Percentiles rank a stretch among this genome's conserved stretches.
Evolutionary conservation across 257 asterid species (phyloP).

Genomic region (Striga asiatica): DNA sequence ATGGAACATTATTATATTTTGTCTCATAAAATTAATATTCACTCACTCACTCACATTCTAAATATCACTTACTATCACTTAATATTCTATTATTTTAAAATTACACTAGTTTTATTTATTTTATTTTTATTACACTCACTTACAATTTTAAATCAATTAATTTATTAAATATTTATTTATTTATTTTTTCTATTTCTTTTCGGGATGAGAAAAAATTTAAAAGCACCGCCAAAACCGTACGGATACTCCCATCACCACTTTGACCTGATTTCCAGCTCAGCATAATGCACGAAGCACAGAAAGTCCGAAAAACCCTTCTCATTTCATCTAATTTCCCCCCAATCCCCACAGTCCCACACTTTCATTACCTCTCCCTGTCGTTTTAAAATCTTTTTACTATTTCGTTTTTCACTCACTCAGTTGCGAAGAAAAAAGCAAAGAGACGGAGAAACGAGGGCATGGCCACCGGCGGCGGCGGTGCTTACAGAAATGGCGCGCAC

Average conservation of each 20-base stretch:
- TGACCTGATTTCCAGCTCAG: slow-evolving; percentile 14
- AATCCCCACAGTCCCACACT: not conserved
- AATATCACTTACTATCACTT: too few relatives aligned
- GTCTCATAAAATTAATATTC: too few relatives aligned
- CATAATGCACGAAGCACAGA: slow-evolving; percentile 12
- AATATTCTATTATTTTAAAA: too few relatives aligned
- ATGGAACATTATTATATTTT: too few relatives aligned
- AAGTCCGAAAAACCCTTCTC: slow-evolving; percentile 21
- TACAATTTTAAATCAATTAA: too few relatives aligned
- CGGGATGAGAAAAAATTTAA: too few relatives aligned
- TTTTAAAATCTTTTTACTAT: not conserved
- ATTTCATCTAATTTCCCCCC: slow-evolving; percentile 2
- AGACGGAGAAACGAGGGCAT: slow-evolving; percentile 17
- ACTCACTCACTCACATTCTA: too few relatives aligned
- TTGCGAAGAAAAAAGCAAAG: not conserved
- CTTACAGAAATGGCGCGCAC: slow-evolving; percentile 54
- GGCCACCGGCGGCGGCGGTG: slow-evolving; percentile 66
- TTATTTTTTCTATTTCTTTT: too few relatives aligned
- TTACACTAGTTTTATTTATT: too few relatives aligned
- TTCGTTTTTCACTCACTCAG: too few relatives aligned
- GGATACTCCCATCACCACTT: slow-evolving; percentile 25
- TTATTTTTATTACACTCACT: too few relatives aligned
- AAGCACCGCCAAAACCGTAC: slow-evolving; percentile 17
- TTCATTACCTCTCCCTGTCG: not conserved
- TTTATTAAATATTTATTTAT: too few relatives aligned